Evolutionary conservation across 306 rosid genomes (phyloP).

Genomic region (Prinsepia uniflora): DNA sequence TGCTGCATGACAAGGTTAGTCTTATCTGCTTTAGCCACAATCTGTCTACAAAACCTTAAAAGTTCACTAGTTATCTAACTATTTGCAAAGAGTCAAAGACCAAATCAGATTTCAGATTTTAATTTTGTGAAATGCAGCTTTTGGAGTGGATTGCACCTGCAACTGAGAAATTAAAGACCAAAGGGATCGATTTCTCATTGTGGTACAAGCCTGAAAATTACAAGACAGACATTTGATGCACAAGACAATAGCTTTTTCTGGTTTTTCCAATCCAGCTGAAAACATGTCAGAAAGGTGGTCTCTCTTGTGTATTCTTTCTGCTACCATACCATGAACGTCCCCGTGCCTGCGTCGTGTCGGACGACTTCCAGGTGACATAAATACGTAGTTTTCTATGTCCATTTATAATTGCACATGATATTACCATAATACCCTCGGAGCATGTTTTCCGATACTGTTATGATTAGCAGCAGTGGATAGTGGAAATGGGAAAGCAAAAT

Average conservation of each 20-base stretch:
- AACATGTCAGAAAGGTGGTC: constrained; percentile 13
- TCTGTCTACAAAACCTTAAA: not conserved
- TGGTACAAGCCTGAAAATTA: constrained; percentile 91
- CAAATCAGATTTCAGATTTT: not conserved
- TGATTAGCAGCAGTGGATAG: too few relatives aligned
- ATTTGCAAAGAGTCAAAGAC: not conserved
- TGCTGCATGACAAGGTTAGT: constrained; percentile 68
- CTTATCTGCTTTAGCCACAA: not conserved
- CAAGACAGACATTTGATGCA: constrained; percentile 56
- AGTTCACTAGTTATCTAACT: not conserved
- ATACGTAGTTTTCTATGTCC: too few relatives aligned
- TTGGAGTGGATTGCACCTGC: constrained; percentile 79
- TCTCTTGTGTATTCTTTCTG: not conserved
- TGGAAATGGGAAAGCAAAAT: not conserved
- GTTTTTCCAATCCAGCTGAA: not conserved
- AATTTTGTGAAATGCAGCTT: constrained; percentile 47
- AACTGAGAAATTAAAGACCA: constrained; percentile 65
- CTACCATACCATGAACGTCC: too few relatives aligned
- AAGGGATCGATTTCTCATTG: constrained; percentile 70
- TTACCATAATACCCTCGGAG: too few relatives aligned
- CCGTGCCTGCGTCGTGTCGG: too few relatives aligned
- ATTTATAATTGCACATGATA: too few relatives aligned
- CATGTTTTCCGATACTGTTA: too few relatives aligned
- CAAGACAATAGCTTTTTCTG: not conserved
- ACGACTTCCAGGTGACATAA: too few relatives aligned